phyloP scores from a whole-genome alignment of 78 protist species.

The Dictyostelium brefeldianum region DNA sequence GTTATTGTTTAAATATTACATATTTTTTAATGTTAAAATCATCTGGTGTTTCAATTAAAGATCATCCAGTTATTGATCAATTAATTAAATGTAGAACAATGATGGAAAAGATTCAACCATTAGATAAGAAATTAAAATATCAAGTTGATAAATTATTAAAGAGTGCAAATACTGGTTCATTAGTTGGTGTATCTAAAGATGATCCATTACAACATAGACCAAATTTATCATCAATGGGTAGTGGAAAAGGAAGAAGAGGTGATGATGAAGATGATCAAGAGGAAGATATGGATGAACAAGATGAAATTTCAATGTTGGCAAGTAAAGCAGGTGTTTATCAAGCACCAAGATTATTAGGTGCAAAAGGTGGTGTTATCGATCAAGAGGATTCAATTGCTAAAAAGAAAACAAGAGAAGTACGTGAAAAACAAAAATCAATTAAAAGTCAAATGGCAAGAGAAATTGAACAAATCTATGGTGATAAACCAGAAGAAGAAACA shows the following conservation, averaged over 20 bases:
- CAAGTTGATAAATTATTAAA: constrained; percentile 83
- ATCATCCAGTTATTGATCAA: constrained; percentile 93
- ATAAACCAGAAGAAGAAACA: constrained; percentile 41
- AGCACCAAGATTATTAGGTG: constrained; percentile 53
- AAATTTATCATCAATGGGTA: constrained; percentile 11
- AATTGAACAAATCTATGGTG: constrained; percentile 45
- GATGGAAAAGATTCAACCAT: constrained; percentile 87
- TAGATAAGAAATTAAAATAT: constrained; percentile 85
- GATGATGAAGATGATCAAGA: constrained; percentile 30
- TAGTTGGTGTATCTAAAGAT: constrained; percentile 17
- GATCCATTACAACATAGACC: constrained; percentile 67
- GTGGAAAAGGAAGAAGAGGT: background rate
- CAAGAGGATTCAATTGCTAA: background rate
- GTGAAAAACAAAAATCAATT: constrained; percentile 4
- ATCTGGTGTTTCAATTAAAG: constrained; percentile 85
- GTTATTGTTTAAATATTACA: constrained; percentile 90
- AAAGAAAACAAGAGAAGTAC: background rate
- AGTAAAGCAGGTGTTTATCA: constrained; percentile 38
- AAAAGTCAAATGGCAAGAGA: constrained; percentile 21
- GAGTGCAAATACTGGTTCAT: constrained; percentile 72
- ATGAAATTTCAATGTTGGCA: constrained; percentile 2
- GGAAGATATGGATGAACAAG: background rate
- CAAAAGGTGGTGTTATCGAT: constrained; percentile 34
- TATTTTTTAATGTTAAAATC: constrained; percentile 92
- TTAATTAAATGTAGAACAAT: constrained; percentile 86